These are phyloP conservation scores for Madurella fahalii DNA, from an alignment of 2,329 filamentous ascomycete species.

Conservation along the genomic window DNA sequence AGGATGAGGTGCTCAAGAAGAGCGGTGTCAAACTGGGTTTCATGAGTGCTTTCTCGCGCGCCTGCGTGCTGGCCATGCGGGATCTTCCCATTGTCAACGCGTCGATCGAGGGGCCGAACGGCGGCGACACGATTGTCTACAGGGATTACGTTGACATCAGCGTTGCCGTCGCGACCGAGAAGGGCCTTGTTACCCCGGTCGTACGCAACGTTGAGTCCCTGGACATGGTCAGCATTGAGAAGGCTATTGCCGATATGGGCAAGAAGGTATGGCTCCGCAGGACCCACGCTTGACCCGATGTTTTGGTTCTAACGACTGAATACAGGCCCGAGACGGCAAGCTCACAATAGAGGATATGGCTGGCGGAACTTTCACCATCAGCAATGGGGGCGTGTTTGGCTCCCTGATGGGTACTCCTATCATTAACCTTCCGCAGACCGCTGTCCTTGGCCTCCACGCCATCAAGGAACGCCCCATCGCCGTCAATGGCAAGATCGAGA, in stretches of 20 bases:
- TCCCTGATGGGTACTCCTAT: constrained; percentile 97
- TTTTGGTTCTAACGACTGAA: background rate
- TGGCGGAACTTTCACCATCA: constrained; percentile 96
- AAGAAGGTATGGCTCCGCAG: constrained; percentile 69
- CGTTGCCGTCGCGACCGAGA: constrained; percentile 94
- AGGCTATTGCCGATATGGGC: constrained; percentile 87
- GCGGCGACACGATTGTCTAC: constrained; percentile 97
- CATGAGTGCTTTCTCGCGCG: constrained; percentile 95
- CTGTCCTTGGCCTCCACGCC: constrained; percentile 87
- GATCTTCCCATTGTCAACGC: constrained; percentile 94
- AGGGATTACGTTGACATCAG: constrained; percentile 97
- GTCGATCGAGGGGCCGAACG: constrained; percentile 91
- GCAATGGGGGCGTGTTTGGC: constrained; percentile 94
- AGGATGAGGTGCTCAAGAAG: constrained; percentile 93
- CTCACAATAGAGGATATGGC: constrained; percentile 99
- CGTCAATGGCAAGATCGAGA: constrained; percentile 89
- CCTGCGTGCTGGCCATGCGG: constrained; percentile 85
- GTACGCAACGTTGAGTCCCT: constrained; percentile 88
- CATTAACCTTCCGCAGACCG: constrained; percentile 93
- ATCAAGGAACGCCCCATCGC: constrained; percentile 93
- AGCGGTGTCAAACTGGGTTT: constrained; percentile 98
- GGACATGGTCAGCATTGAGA: constrained; percentile 86
- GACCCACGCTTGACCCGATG: background rate
- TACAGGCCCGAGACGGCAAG: constrained; percentile 85
- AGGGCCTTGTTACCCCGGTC: constrained; percentile 93